phyloP scores from a whole-genome alignment of 176 grass and related monocot genomes.

The Carex myosuroides region DNA sequence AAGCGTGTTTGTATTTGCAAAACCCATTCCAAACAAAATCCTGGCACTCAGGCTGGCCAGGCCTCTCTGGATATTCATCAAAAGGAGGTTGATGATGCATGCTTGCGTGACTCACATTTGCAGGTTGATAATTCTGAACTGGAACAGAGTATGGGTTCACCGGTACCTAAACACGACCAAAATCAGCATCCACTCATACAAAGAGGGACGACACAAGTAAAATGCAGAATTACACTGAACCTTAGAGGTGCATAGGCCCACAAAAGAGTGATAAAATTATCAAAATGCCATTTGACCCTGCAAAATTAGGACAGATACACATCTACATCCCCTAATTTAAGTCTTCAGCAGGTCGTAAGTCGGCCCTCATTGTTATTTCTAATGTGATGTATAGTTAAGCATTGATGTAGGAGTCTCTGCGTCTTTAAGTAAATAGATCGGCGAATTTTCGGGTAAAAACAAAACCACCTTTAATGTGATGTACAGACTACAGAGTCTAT shows the following conservation, averaged over 20 bases:
- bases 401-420: neutral
- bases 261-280: neutral
- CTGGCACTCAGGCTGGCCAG: conserved; percentile 75
- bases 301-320: neutral
- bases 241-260: neutral
- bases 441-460: neutral
- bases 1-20: conserved; percentile 69
- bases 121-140: conserved; percentile 48
- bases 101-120: conserved; percentile 41
- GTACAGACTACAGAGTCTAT: neutral
- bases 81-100: conserved; percentile 38
- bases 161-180: conserved; percentile 45
- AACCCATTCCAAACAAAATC: conserved; percentile 71
- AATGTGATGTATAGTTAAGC: neutral
- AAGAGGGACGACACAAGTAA: neutral
- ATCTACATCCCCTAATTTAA: neutral
- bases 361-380: neutral
- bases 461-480: too few species aligned
- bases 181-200: neutral
- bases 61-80: conserved; percentile 80
- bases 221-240: neutral
- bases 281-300: neutral
- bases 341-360: neutral
- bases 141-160: conserved; percentile 53
- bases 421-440: neutral